Evolutionary conservation across 352 stramenopile species (phyloP).

Genomic region (Phytopythium sindhum): DNA sequence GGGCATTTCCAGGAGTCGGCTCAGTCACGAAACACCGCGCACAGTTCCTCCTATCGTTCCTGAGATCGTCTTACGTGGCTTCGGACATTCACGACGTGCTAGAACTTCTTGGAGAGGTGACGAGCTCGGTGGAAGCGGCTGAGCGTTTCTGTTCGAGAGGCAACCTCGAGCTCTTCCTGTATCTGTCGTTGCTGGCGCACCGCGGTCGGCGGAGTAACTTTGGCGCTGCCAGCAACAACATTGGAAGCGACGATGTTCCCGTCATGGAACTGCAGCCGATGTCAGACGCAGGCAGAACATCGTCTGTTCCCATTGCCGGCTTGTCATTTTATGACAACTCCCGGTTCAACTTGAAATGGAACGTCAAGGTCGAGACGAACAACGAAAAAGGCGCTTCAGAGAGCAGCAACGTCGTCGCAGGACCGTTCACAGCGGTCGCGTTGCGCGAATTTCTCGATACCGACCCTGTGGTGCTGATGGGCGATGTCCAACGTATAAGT

Average conservation of each 20-base stretch:
- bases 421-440: constrained; percentile 50
- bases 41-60: constrained; percentile 45
- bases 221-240: neutral
- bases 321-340: constrained; percentile 59
- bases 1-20: constrained; percentile 53
- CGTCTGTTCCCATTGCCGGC: constrained; percentile 62
- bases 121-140: constrained; percentile 30
- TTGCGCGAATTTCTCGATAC: constrained; percentile 57
- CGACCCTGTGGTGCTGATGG: constrained; percentile 25
- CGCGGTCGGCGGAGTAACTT: constrained; percentile 13
- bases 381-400: constrained; percentile 11
- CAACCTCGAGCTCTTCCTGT: constrained; percentile 58
- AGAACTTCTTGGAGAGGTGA: constrained; percentile 59
- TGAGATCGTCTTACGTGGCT: constrained; percentile 47
- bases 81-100: constrained; percentile 63
- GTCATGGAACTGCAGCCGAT: constrained; percentile 59
- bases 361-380: constrained; percentile 32
- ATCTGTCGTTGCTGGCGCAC: constrained; percentile 61
- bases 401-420: constrained; percentile 15
- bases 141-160: constrained; percentile 48
- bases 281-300: constrained; percentile 38
- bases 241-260: constrained; percentile 48
- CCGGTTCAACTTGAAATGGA: constrained; percentile 66
- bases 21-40: constrained; percentile 40
- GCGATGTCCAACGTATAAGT: constrained; percentile 34